Evolutionary conservation across 2,329 filamentous ascomycete genomes (phyloP), one percentile per base, ranked within the genome.

Genomic region (Cryphonectria naterciae): DNA sequence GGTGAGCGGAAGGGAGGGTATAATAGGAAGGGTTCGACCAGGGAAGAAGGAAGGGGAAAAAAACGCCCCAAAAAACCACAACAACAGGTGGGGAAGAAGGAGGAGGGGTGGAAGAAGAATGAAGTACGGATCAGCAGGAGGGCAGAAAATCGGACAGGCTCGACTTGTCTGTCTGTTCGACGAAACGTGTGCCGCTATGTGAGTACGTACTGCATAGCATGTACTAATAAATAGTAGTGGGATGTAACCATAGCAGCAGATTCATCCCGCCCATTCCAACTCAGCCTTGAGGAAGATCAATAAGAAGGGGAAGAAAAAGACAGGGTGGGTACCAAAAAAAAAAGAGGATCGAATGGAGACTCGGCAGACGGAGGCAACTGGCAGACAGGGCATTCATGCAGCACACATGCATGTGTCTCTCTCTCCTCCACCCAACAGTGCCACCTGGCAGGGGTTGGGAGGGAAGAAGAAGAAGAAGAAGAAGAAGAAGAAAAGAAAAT

Each of bases 351-450:
- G 43, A 49, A 19, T 22, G 43, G 46, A n/a, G 46, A 49, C 46
- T 49, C 46, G 46, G 46, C 46, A 49, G 43, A 49, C 43, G 43
- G 43, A 49, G 43, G 43, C 43, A n/a, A 43, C 22, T 49, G 46
- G 46, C 46, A 49, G 46, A 49, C 46, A 49, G 46, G 46, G 61
- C 35, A 63, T 10, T 41, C 61, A 63, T 41, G 37, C 56, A 39
- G 37, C 37, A 39, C 37, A 41, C 37, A 43, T 63, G 61, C 61
- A 63, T 37, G 61, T 28, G 37, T 41, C 32, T 32, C 32, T 32
- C 32, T 32, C 32, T 32, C 32, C 56, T 35, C 56, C 56, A 60
- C 56, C 25, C 25, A 17, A 22, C 22, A n/a, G 46, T 7, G 46
- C 17, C 19, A 49, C 43, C 43, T 22, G 43, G 43, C 43, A 49